Conservation (phyloP, 2,329 filamentous ascomycete genomes). For the Colletotrichum salicis region DNA sequence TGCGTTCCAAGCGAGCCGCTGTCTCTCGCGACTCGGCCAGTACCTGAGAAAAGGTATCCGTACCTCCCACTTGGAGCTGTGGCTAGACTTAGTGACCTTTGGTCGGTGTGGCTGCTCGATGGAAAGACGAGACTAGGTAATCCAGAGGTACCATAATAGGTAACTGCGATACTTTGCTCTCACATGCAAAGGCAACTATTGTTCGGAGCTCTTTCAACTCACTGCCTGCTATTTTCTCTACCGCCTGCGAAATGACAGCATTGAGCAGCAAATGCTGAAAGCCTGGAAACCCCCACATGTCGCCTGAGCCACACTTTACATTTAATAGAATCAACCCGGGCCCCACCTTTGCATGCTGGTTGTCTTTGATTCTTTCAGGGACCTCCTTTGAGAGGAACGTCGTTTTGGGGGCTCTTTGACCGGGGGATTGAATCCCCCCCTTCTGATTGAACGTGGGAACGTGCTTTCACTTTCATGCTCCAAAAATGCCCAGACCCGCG, state of each 20-base stretch:
- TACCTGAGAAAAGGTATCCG: not conserved
- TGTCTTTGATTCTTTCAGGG: not conserved
- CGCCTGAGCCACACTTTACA: conserved; percentile 26
- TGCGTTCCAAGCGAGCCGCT: not conserved
- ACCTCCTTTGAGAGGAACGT: conserved; percentile 1
- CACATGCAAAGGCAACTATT: not conserved
- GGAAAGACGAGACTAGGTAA: not conserved
- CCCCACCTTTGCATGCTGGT: not conserved
- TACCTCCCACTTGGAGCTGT: not conserved
- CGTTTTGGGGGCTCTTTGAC: not conserved
- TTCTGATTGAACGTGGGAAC: conserved; percentile 26
- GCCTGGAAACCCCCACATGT: conserved; percentile 2
- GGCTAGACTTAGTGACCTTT: not conserved
- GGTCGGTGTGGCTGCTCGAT: conserved; percentile 11
- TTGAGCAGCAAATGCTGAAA: conserved; percentile 10
- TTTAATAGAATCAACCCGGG: not conserved
- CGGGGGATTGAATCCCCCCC: not conserved
- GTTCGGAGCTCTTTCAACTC: not conserved
- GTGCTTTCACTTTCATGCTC: not conserved
- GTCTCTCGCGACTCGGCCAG: not conserved
- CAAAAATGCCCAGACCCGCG: conserved; percentile 20
- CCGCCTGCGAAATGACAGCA: conserved; percentile 22
- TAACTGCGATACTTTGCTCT: not conserved
- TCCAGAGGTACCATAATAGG: not conserved
- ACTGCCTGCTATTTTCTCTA: not conserved